Conservation (phyloP, 2,329 filamentous ascomycete genomes). For the Aulographum hederae region DNA sequence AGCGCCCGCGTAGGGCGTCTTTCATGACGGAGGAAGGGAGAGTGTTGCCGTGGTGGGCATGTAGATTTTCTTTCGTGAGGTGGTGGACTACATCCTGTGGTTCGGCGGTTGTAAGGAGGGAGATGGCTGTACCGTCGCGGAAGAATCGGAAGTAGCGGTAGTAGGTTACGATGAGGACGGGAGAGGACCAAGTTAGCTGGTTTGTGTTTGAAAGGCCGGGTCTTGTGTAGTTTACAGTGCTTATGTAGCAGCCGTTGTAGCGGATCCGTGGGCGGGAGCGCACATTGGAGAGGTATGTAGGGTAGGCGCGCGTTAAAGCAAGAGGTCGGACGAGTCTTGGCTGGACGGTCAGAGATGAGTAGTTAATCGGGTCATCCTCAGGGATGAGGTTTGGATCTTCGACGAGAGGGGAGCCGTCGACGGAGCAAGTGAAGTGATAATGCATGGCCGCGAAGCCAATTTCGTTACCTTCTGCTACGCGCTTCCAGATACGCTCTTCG, state of each 20-base stretch:
- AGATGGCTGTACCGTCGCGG: slow-evolving; percentile 70
- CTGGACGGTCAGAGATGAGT: slow-evolving; percentile 8
- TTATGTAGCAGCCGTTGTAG: slow-evolving; percentile 93
- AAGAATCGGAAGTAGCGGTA: slow-evolving; percentile 95
- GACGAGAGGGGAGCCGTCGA: slow-evolving; percentile 28
- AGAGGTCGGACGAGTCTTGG: too few species aligned
- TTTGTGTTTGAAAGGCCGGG: slow-evolving; percentile 55
- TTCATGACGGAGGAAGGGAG: slow-evolving; percentile 42
- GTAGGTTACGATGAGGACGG: slow-evolving; percentile 92
- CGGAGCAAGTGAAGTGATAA: slow-evolving; percentile 51
- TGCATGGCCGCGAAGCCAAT: slow-evolving; percentile 74
- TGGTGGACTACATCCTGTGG: slow-evolving; percentile 77
- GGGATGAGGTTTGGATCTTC: too few species aligned
- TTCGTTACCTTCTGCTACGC: slow-evolving; percentile 48
- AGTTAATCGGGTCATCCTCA: slow-evolving; percentile 13
- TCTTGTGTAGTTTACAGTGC: slow-evolving; percentile 86
- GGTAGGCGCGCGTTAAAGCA: slow-evolving; percentile 18
- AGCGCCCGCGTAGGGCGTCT: slow-evolving; percentile 45
- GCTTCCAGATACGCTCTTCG: slow-evolving; percentile 76
- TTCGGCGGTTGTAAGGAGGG: slow-evolving; percentile 62
- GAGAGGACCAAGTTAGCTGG: slow-evolving; percentile 57
- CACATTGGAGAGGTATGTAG: slow-evolving; percentile 48
- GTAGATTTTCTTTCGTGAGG: slow-evolving; percentile 53
- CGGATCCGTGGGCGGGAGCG: slow-evolving; percentile 67
- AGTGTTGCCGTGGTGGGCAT: slow-evolving; percentile 18